These are phyloP conservation scores for Opeltia flavorubescens DNA, from an alignment of 495 filamentous ascomycete genomes.

Conservation along the genomic window DNA sequence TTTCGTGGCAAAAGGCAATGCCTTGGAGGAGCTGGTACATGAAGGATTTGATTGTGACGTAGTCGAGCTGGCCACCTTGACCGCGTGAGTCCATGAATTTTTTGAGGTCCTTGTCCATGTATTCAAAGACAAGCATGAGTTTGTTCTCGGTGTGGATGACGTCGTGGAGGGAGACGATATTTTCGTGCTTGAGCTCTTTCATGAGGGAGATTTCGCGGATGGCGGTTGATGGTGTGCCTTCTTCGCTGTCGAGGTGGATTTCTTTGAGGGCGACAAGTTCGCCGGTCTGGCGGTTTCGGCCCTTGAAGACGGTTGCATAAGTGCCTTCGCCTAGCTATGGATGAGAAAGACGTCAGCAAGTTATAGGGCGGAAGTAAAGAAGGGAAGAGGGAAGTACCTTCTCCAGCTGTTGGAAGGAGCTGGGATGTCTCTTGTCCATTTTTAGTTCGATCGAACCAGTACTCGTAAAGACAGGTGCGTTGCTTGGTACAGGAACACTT, in stretches of 20 bases:
- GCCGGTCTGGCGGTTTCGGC: conserved; percentile 86
- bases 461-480: conserved; percentile 4
- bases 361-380: background rate
- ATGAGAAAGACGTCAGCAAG: conserved; percentile 11
- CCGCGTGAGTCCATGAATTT: conserved; percentile 94
- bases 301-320: conserved; percentile 99
- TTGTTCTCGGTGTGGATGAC: conserved; percentile 99
- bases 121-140: conserved; percentile 97
- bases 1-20: conserved; percentile 94
- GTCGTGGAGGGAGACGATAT: conserved; percentile 94
- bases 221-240: conserved; percentile 94
- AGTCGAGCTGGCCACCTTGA: conserved; percentile 70
- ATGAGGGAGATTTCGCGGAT: conserved; percentile 98
- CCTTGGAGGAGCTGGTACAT: conserved; percentile 91
- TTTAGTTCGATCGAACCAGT: conserved; percentile 1
- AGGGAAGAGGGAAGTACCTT: conserved; percentile 35
- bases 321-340: conserved; percentile 83
- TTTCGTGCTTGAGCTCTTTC: conserved; percentile 98
- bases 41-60: conserved; percentile 84
- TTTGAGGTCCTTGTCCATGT: conserved; percentile 97
- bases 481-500: conserved; percentile 4
- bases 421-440: conserved; percentile 84
- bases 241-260: conserved; percentile 97
- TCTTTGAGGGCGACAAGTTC: conserved; percentile 97
- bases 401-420: conserved; percentile 96